phyloP scores from a whole-genome alignment of 192 early-diverging fungal species.

The Backusella macrospora region DNA sequence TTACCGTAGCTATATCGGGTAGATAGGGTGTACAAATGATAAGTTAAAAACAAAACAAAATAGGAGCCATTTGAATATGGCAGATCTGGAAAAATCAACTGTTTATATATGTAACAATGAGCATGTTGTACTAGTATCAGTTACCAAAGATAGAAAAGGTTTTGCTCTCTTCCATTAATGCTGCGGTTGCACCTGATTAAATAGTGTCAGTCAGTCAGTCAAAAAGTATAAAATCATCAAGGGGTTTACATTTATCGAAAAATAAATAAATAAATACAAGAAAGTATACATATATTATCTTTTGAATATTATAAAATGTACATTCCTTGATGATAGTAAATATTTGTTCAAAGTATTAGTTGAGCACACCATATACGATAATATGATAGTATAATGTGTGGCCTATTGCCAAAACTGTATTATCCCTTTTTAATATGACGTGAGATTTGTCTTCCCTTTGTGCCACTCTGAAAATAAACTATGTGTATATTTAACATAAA shows the following conservation, averaged over 20 bases:
- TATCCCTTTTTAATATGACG: neutral
- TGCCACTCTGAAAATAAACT: neutral
- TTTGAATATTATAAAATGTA: neutral
- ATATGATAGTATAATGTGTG: slow-evolving; percentile 6
- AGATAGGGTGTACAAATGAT: neutral
- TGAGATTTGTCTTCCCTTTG: neutral
- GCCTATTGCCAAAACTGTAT: slow-evolving; percentile 4
- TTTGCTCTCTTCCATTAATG: neutral
- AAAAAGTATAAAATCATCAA: neutral
- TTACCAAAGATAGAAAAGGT: neutral
- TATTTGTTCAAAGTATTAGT: neutral
- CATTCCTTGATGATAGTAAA: neutral
- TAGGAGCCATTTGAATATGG: neutral
- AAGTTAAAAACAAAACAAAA: neutral
- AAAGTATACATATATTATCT: neutral
- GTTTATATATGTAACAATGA: neutral
- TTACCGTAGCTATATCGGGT: neutral
- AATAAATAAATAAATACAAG: neutral
- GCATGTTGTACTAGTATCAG: neutral
- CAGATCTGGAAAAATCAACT: slow-evolving; percentile 1
- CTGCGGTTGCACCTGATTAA: neutral
- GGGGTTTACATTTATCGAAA: neutral
- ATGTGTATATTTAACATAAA: neutral
- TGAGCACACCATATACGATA: neutral
- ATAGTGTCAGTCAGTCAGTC: neutral